These are phyloP conservation scores for Colletotrichum sp. DNA, from an alignment of 2,329 filamentous ascomycete genomes.

Conservation along the genomic window DNA sequence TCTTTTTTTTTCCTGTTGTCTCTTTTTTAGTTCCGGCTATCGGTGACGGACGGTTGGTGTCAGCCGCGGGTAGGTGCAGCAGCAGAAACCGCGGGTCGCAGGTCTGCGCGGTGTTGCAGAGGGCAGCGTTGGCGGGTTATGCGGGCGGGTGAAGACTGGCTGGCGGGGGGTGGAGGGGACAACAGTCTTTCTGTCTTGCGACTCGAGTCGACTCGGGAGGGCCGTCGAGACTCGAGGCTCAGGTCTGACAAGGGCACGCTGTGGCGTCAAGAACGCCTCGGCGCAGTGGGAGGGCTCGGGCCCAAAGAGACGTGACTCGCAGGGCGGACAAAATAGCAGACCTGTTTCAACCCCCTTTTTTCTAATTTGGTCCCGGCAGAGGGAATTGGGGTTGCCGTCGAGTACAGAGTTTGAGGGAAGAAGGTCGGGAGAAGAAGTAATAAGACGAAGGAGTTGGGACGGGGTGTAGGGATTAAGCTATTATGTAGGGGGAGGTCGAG, in stretches of 20 bases:
- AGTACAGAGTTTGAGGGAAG: neutral
- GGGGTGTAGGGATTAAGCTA: constrained; percentile 18
- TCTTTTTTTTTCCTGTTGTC: neutral
- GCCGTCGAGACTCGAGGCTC: constrained; percentile 7
- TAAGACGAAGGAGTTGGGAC: constrained; percentile 11
- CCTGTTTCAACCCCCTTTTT: constrained; percentile 20
- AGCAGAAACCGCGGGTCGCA: neutral
- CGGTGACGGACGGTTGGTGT: constrained; percentile 10
- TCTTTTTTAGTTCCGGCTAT: neutral
- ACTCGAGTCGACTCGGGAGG: constrained; percentile 14
- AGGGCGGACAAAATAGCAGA: constrained; percentile 25
- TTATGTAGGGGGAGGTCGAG: constrained; percentile 14
- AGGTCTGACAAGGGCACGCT: constrained; percentile 18
- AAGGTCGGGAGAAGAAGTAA: neutral
- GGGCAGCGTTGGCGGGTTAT: constrained; percentile 7
- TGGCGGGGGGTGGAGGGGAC: neutral
- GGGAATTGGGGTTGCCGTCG: neutral
- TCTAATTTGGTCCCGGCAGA: constrained; percentile 1
- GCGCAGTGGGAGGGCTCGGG: constrained; percentile 20
- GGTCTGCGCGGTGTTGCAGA: neutral
- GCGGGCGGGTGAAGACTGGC: neutral
- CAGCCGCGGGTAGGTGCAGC: constrained; percentile 2
- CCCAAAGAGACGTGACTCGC: constrained; percentile 20
- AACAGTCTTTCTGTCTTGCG: neutral
- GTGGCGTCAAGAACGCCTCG: constrained; percentile 25